phyloP scores from a whole-genome alignment of 768 basidiomycete genomes.

The Podaxis carcinomalis region DNA sequence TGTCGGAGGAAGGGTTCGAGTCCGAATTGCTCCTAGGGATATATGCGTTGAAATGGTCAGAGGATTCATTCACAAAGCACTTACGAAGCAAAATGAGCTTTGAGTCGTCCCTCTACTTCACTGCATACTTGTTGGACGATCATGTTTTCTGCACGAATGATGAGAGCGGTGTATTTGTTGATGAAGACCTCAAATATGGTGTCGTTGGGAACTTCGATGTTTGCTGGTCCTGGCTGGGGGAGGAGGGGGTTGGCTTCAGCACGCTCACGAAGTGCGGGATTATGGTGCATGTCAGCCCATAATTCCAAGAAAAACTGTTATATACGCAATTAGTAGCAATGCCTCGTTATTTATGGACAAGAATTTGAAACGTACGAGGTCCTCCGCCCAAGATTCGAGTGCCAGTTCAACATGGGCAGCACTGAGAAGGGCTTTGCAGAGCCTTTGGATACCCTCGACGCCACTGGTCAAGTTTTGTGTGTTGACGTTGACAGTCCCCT shows the following conservation, averaged over 20 bases:
- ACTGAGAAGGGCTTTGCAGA: conserved; percentile 85
- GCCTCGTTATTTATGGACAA: not conserved
- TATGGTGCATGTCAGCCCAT: conserved; percentile 72
- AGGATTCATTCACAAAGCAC: not conserved
- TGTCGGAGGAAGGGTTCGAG: not conserved
- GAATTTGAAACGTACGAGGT: conserved; percentile 52
- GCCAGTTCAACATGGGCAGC: conserved; percentile 66
- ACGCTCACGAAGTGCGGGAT: conserved; percentile 51
- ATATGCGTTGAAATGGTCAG: not conserved
- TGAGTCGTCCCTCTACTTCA: conserved; percentile 77
- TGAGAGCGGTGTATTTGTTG: conserved; percentile 55
- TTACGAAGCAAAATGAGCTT: conserved; percentile 62
- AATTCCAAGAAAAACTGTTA: conserved; percentile 88
- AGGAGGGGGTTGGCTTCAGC: conserved; percentile 46
- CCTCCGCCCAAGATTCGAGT: conserved; percentile 86
- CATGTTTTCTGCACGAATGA: conserved; percentile 80
- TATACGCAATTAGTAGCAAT: not conserved
- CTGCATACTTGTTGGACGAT: conserved; percentile 75
- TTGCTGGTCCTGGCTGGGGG: conserved; percentile 35
- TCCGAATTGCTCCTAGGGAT: not conserved
- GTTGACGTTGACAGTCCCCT: conserved; percentile 43
- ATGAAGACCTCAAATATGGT: conserved; percentile 81
- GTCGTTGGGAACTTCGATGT: conserved; percentile 39
- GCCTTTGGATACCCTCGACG: conserved; percentile 73
- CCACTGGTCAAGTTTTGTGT: conserved; percentile 72